Conservation (phyloP, 306 rosid species). For the Vicia sativa region DNA sequence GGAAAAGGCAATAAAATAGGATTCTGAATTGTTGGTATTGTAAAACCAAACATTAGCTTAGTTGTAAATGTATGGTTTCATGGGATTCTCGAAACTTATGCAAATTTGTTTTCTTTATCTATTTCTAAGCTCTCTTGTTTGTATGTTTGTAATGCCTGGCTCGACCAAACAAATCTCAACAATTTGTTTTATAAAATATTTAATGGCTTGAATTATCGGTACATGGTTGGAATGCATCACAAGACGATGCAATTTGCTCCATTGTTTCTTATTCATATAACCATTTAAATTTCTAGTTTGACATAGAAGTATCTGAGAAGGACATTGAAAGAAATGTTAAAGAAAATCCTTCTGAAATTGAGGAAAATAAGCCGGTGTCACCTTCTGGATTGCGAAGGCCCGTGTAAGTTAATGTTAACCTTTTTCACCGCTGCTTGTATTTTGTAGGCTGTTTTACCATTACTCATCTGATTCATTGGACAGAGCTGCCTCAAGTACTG, state of each 20-base stretch:
- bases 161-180: no score
- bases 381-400: slow-evolving; percentile 75
- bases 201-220: slow-evolving; percentile 17
- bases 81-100: no score
- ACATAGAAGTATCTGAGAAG: slow-evolving; percentile 50
- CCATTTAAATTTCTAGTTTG: slow-evolving; percentile 48
- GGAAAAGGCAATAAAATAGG: neutral
- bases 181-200: no score
- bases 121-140: neutral
- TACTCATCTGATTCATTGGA: slow-evolving; percentile 40
- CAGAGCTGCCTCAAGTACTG: slow-evolving; percentile 57
- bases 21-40: slow-evolving; percentile 3
- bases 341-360: slow-evolving; percentile 52
- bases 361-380: slow-evolving; percentile 45
- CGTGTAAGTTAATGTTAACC: slow-evolving; percentile 52
- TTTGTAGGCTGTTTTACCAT: slow-evolving; percentile 35
- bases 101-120: no score
- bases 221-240: slow-evolving; percentile 21
- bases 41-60: neutral
- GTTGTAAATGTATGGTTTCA: neutral
- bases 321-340: slow-evolving; percentile 44
- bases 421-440: slow-evolving; percentile 18
- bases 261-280: slow-evolving; percentile 22
- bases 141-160: neutral
- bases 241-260: slow-evolving; percentile 1